These are phyloP conservation scores for Suillus alpinus DNA, from an alignment of 768 basidiomycete species.

Conservation along the genomic window DNA sequence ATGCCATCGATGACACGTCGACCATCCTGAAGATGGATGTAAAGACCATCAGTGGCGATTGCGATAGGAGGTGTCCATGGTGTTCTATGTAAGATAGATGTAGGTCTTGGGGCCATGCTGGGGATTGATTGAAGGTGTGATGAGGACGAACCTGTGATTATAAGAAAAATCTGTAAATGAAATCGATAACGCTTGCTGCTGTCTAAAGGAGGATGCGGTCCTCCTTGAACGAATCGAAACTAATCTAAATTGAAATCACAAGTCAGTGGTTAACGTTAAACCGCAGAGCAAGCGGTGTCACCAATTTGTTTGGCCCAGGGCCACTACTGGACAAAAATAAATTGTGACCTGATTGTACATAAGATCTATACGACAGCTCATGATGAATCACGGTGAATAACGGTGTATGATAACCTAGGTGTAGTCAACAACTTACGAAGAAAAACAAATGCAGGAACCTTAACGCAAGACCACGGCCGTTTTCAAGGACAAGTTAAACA, in stretches of 20 bases:
- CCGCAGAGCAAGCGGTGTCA: too few relatives aligned
- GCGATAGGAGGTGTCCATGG: slow-evolving; percentile 76
- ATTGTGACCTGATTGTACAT: too few relatives aligned
- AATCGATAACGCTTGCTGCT: not conserved
- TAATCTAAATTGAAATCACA: not conserved
- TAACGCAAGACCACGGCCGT: too few relatives aligned
- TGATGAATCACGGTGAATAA: too few relatives aligned
- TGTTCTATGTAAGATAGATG: slow-evolving; percentile 62
- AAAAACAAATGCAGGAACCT: too few relatives aligned
- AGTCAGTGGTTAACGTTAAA: not conserved
- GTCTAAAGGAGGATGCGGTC: not conserved
- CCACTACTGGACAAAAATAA: too few relatives aligned
- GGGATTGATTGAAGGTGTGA: too few relatives aligned
- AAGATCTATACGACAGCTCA: too few relatives aligned
- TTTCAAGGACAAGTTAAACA: too few relatives aligned
- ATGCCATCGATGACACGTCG: slow-evolving; percentile 70
- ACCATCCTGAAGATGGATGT: slow-evolving; percentile 71
- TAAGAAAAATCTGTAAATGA: not conserved
- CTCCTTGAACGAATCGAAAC: not conserved
- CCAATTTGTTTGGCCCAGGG: too few relatives aligned
- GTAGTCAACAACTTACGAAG: too few relatives aligned
- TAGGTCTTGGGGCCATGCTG: slow-evolving; percentile 3
- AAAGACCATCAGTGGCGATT: slow-evolving; percentile 61
- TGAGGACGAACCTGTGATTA: not conserved
- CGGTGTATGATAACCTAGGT: too few relatives aligned